phyloP scores from a whole-genome alignment of 2,329 filamentous ascomycete genomes.

The Apiospora arundinis region DNA sequence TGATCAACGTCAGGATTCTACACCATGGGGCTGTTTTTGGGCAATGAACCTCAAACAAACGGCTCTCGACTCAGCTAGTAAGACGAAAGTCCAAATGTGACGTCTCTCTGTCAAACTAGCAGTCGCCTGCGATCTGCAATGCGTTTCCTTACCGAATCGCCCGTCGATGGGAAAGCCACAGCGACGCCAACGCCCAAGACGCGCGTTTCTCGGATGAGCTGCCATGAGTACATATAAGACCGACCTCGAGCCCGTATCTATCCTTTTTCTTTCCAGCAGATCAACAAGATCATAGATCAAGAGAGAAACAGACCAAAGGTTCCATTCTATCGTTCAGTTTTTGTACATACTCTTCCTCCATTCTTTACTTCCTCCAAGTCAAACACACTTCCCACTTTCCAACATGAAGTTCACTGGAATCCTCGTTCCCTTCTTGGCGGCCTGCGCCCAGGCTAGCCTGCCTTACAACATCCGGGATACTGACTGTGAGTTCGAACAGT shows the following conservation, averaged over 20 bases:
- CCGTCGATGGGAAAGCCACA: background rate
- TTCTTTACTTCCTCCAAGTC: background rate
- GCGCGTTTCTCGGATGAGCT: background rate
- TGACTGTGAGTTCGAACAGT: background rate
- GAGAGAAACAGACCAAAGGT: background rate
- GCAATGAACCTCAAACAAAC: conserved; percentile 3
- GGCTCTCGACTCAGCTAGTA: background rate
- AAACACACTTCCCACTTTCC: background rate
- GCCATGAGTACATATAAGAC: conserved; percentile 1
- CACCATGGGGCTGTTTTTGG: background rate
- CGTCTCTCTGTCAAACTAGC: background rate
- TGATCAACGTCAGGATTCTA: background rate
- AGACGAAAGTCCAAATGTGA: background rate
- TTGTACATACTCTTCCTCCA: background rate
- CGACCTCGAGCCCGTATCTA: background rate
- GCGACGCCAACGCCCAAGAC: conserved; percentile 1
- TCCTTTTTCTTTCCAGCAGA: background rate
- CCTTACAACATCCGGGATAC: conserved; percentile 6
- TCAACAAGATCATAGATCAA: background rate
- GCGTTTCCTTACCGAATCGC: background rate
- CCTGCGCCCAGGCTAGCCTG: background rate
- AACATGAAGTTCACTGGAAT: conserved; percentile 14
- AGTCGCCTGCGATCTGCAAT: background rate
- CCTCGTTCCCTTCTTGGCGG: background rate
- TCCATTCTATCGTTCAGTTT: background rate